phyloP scores from a whole-genome alignment of 805 yeast species.

The Yamadazyma nakazawae region DNA sequence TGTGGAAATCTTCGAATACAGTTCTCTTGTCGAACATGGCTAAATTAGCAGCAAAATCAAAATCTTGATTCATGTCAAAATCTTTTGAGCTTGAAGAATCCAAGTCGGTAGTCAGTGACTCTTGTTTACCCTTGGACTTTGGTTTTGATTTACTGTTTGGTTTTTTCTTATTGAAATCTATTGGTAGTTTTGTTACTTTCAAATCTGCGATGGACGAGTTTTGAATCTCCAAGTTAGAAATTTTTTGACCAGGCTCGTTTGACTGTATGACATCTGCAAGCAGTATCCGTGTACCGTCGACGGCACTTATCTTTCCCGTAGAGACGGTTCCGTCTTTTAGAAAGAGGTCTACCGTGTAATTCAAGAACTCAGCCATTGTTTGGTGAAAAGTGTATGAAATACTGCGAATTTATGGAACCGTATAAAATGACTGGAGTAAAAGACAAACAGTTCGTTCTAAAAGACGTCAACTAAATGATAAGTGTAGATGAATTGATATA shows the following conservation, averaged over 20 bases:
- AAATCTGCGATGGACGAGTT: slow-evolving; percentile 50
- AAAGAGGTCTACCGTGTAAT: slow-evolving; percentile 37
- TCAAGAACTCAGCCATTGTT: slow-evolving; percentile 38
- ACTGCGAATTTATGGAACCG: background rate
- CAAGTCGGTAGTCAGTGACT: background rate
- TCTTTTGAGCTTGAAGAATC: background rate
- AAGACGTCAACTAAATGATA: too few species aligned
- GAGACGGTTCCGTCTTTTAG: slow-evolving; percentile 37
- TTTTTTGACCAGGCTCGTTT: slow-evolving; percentile 14
- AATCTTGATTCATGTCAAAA: slow-evolving; percentile 43
- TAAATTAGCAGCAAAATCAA: slow-evolving; percentile 81
- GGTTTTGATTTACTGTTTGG: slow-evolving; percentile 13
- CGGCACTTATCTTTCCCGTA: slow-evolving; percentile 32
- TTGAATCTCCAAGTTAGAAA: slow-evolving; percentile 17
- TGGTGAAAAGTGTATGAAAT: background rate
- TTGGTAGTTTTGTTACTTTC: slow-evolving; percentile 55
- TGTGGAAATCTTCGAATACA: slow-evolving; percentile 74
- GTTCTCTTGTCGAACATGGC: slow-evolving; percentile 77
- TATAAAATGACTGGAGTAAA: too few species aligned
- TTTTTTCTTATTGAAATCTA: slow-evolving; percentile 17
- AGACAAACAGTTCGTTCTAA: too few species aligned
- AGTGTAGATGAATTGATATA: too few species aligned
- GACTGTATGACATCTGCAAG: slow-evolving; percentile 19
- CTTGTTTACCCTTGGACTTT: slow-evolving; percentile 1
- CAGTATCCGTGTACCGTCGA: slow-evolving; percentile 26